These are phyloP conservation scores for Aspergillus sclerotiicarbonarius DNA, from an alignment of 495 filamentous ascomycete species.

Conservation along the genomic window DNA sequence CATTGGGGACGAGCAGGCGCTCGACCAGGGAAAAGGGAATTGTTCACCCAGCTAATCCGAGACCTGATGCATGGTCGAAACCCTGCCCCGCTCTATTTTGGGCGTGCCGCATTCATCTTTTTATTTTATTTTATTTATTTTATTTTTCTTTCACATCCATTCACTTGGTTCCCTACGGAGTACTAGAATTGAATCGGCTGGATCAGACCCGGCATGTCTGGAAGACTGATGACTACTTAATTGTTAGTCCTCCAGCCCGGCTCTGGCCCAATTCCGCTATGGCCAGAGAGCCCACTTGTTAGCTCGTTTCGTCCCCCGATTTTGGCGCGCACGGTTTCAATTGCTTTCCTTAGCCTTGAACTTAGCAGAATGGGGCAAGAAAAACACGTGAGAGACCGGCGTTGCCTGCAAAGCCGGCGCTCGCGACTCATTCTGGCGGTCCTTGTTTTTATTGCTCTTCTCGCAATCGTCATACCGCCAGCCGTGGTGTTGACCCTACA, in stretches of 20 bases:
- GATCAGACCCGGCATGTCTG: neutral
- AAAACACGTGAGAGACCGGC: constrained; percentile 40
- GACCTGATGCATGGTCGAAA: constrained; percentile 20
- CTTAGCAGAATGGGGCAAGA: constrained; percentile 21
- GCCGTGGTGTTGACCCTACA: constrained; percentile 33
- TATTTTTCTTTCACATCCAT: neutral
- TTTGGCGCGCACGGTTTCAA: constrained; percentile 16
- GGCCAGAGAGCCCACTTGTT: constrained; percentile 25
- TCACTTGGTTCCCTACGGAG: constrained; percentile 16
- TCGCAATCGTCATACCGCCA: constrained; percentile 35
- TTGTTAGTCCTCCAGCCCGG: constrained; percentile 17
- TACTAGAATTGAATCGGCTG: no score
- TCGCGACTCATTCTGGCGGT: constrained; percentile 28
- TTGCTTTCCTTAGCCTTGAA: constrained; percentile 9
- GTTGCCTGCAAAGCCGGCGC: constrained; percentile 30
- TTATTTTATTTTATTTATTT: neutral
- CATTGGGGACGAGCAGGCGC: neutral
- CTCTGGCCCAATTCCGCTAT: constrained; percentile 15
- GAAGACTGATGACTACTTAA: constrained; percentile 21
- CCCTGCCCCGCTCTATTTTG: constrained; percentile 29
- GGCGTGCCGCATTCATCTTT: constrained; percentile 7
- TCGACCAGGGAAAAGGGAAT: constrained; percentile 16
- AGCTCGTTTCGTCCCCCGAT: constrained; percentile 4
- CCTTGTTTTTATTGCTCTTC: constrained; percentile 30
- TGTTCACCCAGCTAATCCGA: constrained; percentile 6